Evolutionary conservation across 371 early-diverging fungal species (phyloP).

Genomic region (Syncephalis fuscata): DNA sequence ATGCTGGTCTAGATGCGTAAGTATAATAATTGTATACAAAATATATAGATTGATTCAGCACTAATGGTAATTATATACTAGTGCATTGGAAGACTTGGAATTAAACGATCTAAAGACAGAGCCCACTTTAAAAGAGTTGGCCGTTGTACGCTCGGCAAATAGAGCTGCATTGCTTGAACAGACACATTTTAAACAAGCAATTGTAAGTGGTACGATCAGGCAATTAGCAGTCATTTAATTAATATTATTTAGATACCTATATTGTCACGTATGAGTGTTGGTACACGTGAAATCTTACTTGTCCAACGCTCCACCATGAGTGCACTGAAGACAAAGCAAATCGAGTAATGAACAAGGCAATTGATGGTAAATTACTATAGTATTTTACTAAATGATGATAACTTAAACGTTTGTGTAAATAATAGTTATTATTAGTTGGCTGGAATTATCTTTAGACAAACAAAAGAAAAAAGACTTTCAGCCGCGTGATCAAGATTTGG

Average conservation of each 20-base stretch:
- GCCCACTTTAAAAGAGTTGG: slow-evolving; percentile 55
- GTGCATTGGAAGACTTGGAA: slow-evolving; percentile 55
- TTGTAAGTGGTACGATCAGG: no score
- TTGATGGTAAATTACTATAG: slow-evolving; percentile 8
- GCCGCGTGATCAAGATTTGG: slow-evolving; percentile 71
- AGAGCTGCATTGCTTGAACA: slow-evolving; percentile 1
- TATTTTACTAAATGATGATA: not conserved
- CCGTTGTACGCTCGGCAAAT: slow-evolving; percentile 47
- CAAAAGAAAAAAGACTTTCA: slow-evolving; percentile 61
- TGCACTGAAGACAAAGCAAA: slow-evolving; percentile 63
- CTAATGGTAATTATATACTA: slow-evolving; percentile 9
- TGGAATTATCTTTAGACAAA: not conserved
- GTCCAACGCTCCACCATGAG: slow-evolving; percentile 27
- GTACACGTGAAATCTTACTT: no score
- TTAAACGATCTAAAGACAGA: slow-evolving; percentile 35
- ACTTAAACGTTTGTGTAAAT: no score
- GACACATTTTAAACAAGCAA: no score
- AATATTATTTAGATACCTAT: no score
- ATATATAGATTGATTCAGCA: not conserved
- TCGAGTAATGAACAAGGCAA: slow-evolving; percentile 52
- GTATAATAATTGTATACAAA: slow-evolving; percentile 5
- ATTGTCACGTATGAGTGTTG: no score
- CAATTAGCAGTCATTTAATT: no score
- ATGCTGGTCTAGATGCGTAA: slow-evolving; percentile 67
- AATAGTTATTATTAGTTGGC: slow-evolving; percentile 8